Percentiles rank a stretch among this genome's conserved stretches.
phyloP scores from a whole-genome alignment of 106 monocot species.

The Allium sativum region DNA sequence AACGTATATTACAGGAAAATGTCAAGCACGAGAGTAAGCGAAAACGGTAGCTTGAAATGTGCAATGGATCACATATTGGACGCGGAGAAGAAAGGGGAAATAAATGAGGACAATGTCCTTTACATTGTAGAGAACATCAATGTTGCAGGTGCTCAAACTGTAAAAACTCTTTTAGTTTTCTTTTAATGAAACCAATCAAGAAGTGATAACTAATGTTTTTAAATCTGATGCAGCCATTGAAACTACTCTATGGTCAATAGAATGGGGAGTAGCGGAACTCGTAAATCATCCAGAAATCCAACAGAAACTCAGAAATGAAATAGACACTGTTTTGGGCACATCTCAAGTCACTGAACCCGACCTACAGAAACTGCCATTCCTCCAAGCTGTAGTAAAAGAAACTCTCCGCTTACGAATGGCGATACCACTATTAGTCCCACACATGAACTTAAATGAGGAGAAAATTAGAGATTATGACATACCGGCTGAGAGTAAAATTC shows the following conservation, averaged over 20 bases:
- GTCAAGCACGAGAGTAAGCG: too few relatives aligned
- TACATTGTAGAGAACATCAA: conserved; percentile 86
- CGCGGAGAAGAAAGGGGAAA: conserved; percentile 64
- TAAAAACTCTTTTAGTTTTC: too few relatives aligned
- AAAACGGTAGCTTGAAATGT: conserved; percentile 7
- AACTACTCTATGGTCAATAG: conserved; percentile 54
- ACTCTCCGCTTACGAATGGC: conserved; percentile 67
- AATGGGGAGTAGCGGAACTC: conserved; percentile 59
- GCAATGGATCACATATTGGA: conserved; percentile 73
- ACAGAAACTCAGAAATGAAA: conserved; percentile 32
- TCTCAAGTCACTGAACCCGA: conserved; percentile 58
- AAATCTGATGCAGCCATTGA: conserved; percentile 30
- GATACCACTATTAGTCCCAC: conserved; percentile 70
- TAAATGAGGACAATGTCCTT: conserved; percentile 67
- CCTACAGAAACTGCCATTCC: conserved; percentile 47
- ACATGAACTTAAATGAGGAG: conserved; percentile 60
- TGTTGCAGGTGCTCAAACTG: conserved; percentile 40
- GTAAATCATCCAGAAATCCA: conserved; percentile 59
- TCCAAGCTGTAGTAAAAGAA: conserved; percentile 59
- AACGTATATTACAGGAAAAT: too few relatives aligned
- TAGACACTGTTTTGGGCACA: conserved; percentile 46
- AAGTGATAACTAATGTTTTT: too few relatives aligned
- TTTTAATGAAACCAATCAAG: too few relatives aligned
- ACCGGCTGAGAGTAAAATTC: conserved; percentile 70
- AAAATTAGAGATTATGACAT: conserved; percentile 60